Base-by-base conservation (phyloP, 2,329 filamentous ascomycete species). In the Clonostachys byssicola region DNA sequence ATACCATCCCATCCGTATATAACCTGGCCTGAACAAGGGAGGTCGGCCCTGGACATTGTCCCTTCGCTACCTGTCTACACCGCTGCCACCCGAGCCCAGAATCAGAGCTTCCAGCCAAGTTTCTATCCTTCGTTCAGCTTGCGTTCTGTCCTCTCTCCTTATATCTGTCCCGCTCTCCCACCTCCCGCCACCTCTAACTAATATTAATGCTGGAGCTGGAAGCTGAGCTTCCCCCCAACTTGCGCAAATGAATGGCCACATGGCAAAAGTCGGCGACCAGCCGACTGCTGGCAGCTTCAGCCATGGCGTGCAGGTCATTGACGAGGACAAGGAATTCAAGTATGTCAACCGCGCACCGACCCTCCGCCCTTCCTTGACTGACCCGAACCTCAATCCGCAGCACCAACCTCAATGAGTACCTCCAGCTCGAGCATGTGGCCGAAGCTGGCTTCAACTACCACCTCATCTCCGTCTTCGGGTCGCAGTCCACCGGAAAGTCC, bases 401-500 rank as follows among this genome's bases (percentile, higher is more conserved):
- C 69, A 70, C 81, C 49, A 82, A 89, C 60, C 74, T 99, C 60
- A 86, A 85, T 60, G 81, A 84, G 49, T 99, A 99, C 67, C 83
- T 99, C 56, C 79, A 81, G 55, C 73, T 84, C 54, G 89, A 91
- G 65, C 78, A 88, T 60, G 84, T 96, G 57, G 88, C 90, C 56
- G 84, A 89, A 51, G 85, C 92, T 53, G 94, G 94, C 62, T 99
- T 99, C 81, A 96, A 97, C 74, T 99, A 99, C 73, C 94, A 99
- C 70, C 83, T 99, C 63, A 96, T 99, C 64, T 96, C 92, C 60
- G 94, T 99, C 61, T 99, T 99, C 67, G 94, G 94, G 40, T 97
- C 92, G 49, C 94, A 99, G 75, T 97, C 94, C 18, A 99, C 94
- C 35, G 94, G 94, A 57, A 99, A 99, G 74, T 97, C 94, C 42